A percentile compares a stretch with the other conserved stretches of the same genome.
These are phyloP conservation scores for Cladosporium sp. DNA, from an alignment of 2,329 filamentous ascomycete species.

Conservation along the genomic window DNA sequence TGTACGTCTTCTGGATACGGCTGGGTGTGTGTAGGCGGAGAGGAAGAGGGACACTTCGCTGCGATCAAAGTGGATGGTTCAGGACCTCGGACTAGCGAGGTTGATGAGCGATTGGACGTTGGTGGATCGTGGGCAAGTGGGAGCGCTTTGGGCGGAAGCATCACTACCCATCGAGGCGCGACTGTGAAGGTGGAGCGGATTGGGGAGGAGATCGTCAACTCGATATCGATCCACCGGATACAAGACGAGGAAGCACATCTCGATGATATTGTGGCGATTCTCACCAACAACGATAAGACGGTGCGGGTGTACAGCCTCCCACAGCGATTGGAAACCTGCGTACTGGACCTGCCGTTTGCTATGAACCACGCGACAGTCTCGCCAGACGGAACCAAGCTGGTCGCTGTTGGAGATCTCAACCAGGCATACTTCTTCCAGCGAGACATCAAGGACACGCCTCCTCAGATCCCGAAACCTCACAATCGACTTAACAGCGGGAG, in stretches of 20 bases:
- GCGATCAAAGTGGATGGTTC: conserved; percentile 64
- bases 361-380: conserved; percentile 96
- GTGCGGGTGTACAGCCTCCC: conserved; percentile 80
- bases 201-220: conserved; percentile 67
- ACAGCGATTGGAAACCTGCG: conserved; percentile 67
- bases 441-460: conserved; percentile 34
- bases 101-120: conserved; percentile 13
- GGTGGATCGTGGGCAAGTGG: conserved; percentile 15
- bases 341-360: conserved; percentile 74
- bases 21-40: conserved; percentile 87
- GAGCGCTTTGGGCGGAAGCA: conserved; percentile 6
- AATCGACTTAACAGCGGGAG: conserved; percentile 39
- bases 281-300: conserved; percentile 90
- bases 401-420: conserved; percentile 85
- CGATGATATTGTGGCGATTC: conserved; percentile 64
- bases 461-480: conserved; percentile 42
- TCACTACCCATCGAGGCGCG: conserved; percentile 55
- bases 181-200: conserved; percentile 60
- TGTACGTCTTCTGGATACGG: conserved; percentile 85
- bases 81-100: conserved; percentile 30
- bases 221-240: conserved; percentile 64
- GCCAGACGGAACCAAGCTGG: conserved; percentile 76
- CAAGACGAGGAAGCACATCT: conserved; percentile 52
- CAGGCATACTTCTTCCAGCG: conserved; percentile 80
- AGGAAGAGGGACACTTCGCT: conserved; percentile 81